A percentile compares a stretch with the other conserved stretches of the same genome.
These are phyloP conservation scores for Narthecium ossifragum DNA, from an alignment of 106 monocot species.

Conservation along the genomic window DNA sequence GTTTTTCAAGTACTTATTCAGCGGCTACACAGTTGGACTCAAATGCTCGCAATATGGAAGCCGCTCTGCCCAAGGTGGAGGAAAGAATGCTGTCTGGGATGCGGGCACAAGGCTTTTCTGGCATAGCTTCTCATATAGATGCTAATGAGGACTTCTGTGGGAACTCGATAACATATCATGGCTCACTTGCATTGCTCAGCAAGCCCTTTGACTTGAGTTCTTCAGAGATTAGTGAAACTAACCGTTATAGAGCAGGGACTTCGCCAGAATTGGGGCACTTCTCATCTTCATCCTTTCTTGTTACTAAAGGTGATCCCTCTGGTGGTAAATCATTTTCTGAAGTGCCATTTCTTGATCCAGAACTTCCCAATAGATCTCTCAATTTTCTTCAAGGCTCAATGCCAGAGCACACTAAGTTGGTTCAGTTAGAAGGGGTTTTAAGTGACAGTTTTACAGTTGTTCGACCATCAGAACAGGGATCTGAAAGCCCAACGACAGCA, in stretches of 20 bases:
- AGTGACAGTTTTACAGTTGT: background rate
- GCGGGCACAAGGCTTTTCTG: conserved; percentile 4
- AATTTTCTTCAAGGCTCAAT: conserved; percentile 3
- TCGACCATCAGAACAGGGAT: background rate
- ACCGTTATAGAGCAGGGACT: conserved; percentile 4
- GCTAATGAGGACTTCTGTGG: background rate
- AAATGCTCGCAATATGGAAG: conserved; percentile 3
- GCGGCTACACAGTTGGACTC: background rate
- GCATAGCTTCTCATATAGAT: background rate
- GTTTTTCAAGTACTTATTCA: conserved; percentile 4
- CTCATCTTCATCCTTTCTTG: conserved; percentile 4
- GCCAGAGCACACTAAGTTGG: conserved; percentile 5
- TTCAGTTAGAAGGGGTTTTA: conserved; percentile 2
- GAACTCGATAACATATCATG: conserved; percentile 4
- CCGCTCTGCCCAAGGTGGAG: conserved; percentile 5
- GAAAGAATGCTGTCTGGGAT: conserved; percentile 10
- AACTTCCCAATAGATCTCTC: conserved; percentile 1
- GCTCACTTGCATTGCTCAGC: conserved; percentile 4
- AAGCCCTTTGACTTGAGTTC: background rate
- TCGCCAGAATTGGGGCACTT: conserved; percentile 9
- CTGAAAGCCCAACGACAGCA: background rate
- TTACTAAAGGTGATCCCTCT: conserved; percentile 5
- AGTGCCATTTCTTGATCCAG: conserved; percentile 8
- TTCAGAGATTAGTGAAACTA: background rate
- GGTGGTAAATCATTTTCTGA: background rate